Evolutionary conservation across 805 yeast species (phyloP), one percentile per base, ranked within the genome.

Genomic region (Starmerella riodocensis): DNA sequence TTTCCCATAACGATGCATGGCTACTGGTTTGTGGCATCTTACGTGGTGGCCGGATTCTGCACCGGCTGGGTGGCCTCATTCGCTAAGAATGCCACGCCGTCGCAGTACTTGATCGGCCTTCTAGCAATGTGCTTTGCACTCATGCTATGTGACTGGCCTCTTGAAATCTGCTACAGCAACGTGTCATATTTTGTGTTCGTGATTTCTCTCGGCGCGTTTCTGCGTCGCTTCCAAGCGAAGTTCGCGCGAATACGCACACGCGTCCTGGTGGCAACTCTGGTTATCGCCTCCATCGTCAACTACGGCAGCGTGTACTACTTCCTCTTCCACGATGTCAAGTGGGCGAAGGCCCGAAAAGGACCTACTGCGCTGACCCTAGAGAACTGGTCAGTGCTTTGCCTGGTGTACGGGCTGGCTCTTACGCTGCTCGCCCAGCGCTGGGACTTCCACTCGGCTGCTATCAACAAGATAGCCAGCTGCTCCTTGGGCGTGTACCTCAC

Each of bases 401-500:
- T 44, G 6, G 22, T 39, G n/a, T 25, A 31, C 25, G 44, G 37
- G 6, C 9, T 41, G 4, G 16, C 21, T 16, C 22, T 44, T 4
- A 13, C 41, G 13, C 25, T 44, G 23, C 36, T 44, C 4, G 29
- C 34, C 4, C 17, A 13, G 23, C 19, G 47, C 2, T 12, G 20
- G 31, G 22, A 17, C 4, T 12, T 41, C 26, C 16, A 20, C 5
- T 37, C 40, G 11, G 24, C 33, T 11, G 2, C 21, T 6, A 25
- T 44, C 18, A 44, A 44, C 34, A 7, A n/a, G 14, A 5, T 35
- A 4, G 41, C 47, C 8, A 32, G 36, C 14, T 29, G 25, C 4
- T 17, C 47, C 2, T 25, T 44, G 3, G 47, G 47, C 6, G 47
- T 44, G 13, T 44, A 44, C 26, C 42, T 44, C 17, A 31, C 31